A percentile compares a stretch with the other conserved stretches of the same genome.
These are phyloP conservation scores for Volvox reticuliferus DNA, from an alignment of 139 green algal species.

Conservation along the genomic window DNA sequence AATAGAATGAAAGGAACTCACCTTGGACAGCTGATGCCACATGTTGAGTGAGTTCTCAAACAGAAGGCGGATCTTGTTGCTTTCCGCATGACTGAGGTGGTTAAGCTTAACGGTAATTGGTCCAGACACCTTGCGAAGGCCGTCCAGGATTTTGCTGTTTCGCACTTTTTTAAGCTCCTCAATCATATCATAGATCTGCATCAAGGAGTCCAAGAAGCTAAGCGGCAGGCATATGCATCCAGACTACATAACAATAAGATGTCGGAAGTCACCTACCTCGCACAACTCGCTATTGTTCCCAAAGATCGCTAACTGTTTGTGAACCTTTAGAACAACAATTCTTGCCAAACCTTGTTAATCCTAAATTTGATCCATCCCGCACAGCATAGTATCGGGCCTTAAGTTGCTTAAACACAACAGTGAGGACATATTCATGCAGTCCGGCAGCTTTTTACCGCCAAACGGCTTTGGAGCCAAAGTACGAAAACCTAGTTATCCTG, in stretches of 20 bases:
- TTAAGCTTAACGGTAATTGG: conserved; percentile 90
- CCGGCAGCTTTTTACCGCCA: not conserved
- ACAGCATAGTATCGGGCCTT: too few relatives aligned
- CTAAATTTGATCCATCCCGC: too few relatives aligned
- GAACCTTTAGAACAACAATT: conserved; percentile 67
- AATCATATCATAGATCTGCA: conserved; percentile 76
- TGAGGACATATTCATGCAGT: too few relatives aligned
- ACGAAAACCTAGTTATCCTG: not conserved
- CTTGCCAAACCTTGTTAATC: not conserved
- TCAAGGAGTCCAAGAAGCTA: not conserved
- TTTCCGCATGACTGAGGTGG: conserved; percentile 86
- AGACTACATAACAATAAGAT: too few relatives aligned
- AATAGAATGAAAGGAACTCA: conserved; percentile 10
- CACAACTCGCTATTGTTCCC: conserved; percentile 26
- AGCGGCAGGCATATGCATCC: too few relatives aligned
- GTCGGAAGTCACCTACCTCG: conserved; percentile 3
- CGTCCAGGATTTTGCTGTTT: conserved; percentile 85
- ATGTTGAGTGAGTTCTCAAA: conserved; percentile 75
- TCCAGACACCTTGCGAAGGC: conserved; percentile 75
- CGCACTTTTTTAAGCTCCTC: conserved; percentile 82
- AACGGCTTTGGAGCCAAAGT: not conserved
- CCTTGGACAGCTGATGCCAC: conserved; percentile 70
- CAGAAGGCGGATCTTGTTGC: conserved; percentile 85
- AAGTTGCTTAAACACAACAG: too few relatives aligned
- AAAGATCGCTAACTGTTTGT: conserved; percentile 61